A percentile compares a stretch with the other conserved stretches of the same genome.
Conservation (phyloP, 202 grass and related monocot species). For the Schoenoplectus tabernaemontani region DNA sequence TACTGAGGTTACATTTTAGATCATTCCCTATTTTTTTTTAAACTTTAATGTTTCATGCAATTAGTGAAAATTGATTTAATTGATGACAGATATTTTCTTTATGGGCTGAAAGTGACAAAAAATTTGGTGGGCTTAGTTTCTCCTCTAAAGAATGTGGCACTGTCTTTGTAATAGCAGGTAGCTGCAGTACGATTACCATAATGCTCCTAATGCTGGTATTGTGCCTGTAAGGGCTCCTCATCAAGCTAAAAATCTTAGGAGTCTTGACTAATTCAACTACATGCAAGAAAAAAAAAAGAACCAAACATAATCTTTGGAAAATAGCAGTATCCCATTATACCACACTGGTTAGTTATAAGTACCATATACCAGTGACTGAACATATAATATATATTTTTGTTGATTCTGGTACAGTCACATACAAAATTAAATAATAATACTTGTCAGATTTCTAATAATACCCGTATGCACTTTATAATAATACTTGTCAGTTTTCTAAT, state of each 20-base stretch:
- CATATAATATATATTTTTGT: neutral
- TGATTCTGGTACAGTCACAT: neutral
- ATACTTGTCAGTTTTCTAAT: neutral
- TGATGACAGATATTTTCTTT: slow-evolving; percentile 64
- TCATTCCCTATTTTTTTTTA: neutral
- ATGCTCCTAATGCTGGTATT: neutral
- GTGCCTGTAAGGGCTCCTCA: neutral
- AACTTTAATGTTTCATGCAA: neutral
- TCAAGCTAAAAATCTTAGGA: neutral
- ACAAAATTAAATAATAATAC: too few relatives aligned
- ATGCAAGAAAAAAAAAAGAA: neutral
- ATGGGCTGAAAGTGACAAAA: slow-evolving; percentile 69
- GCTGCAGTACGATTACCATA: neutral
- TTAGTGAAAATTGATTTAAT: neutral
- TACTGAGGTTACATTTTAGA: slow-evolving; percentile 31
- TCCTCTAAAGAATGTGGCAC: slow-evolving; percentile 54
- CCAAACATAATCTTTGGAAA: neutral
- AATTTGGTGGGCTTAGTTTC: slow-evolving; percentile 70
- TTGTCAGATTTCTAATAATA: too few relatives aligned
- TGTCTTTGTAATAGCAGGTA: slow-evolving; percentile 67
- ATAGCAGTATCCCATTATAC: neutral
- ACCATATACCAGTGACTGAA: neutral
- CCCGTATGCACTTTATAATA: neutral
- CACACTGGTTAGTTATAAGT: neutral
- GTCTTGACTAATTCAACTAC: neutral